Conservation (phyloP, 768 basidiomycete genomes). For the Amanita subjunquillea region DNA sequence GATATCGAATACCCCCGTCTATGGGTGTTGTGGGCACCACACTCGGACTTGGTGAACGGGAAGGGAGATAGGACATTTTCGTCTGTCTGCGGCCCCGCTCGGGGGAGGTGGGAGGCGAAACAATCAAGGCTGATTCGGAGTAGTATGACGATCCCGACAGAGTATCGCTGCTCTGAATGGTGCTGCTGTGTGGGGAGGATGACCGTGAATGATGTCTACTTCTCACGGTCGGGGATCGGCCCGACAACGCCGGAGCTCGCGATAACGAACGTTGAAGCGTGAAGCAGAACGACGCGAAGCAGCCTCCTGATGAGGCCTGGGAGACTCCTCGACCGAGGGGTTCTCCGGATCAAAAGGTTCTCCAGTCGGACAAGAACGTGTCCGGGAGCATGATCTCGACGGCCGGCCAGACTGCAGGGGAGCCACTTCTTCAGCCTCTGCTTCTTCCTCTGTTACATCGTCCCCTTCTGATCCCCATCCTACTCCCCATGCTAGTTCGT, state of each 20-base stretch:
- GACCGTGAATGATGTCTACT: constrained; percentile 28
- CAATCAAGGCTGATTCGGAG: constrained; percentile 16
- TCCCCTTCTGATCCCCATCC: constrained; percentile 57
- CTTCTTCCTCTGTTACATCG: constrained; percentile 21
- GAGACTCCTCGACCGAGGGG: constrained; percentile 4
- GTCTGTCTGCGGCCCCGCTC: constrained; percentile 24
- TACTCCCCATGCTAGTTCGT: constrained; percentile 72
- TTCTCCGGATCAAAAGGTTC: constrained; percentile 4
- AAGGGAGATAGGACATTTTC: constrained; percentile 16
- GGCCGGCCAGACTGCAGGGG: constrained; percentile 5
- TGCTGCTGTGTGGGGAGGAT: constrained; percentile 14
- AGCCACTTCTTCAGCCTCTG: constrained; percentile 10
- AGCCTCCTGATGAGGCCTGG: constrained; percentile 15
- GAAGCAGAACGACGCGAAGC: constrained; percentile 30
- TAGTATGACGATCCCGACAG: constrained; percentile 17
- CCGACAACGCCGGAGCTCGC: constrained; percentile 31
- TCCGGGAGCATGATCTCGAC: constrained; percentile 17
- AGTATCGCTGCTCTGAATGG: constrained; percentile 10
- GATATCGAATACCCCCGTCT: constrained; percentile 16
- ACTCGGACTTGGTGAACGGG: constrained; percentile 40
- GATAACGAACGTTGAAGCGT: constrained; percentile 37
- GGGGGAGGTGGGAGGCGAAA: constrained; percentile 18
- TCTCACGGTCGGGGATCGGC: constrained; percentile 29
- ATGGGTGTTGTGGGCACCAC: constrained; percentile 35
- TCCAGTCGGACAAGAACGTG: constrained; percentile 16